A percentile compares a stretch with the other conserved stretches of the same genome.
Conservation (phyloP, 192 early-diverging fungal species). For the Kappamyces sp. region DNA sequence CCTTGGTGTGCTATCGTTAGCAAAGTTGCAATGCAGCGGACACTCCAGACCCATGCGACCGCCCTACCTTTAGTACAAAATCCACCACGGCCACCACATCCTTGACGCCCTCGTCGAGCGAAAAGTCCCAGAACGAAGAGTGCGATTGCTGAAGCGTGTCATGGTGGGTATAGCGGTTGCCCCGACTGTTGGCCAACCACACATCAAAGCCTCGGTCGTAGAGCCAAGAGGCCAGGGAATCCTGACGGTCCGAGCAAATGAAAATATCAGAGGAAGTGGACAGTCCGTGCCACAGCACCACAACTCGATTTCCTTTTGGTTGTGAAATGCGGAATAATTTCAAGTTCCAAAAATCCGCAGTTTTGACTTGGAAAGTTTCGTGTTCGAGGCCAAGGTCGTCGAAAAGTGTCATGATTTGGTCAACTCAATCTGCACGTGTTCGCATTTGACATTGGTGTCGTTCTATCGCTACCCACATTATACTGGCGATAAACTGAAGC, state of each 20-base stretch:
- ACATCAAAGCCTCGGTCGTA: slow-evolving; percentile 79
- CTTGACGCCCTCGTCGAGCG: slow-evolving; percentile 79
- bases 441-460: no score
- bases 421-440: no score
- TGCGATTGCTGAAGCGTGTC: slow-evolving; percentile 40
- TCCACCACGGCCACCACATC: slow-evolving; percentile 78
- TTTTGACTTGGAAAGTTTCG: no score
- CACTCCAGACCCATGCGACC: no score
- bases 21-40: no score
- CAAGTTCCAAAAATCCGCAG: no score
- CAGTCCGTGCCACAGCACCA: slow-evolving; percentile 86
- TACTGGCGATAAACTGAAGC: no score
- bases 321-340: no score
- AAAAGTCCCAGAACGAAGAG: slow-evolving; percentile 84
- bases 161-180: slow-evolving; percentile 79
- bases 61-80: slow-evolving; percentile 57
- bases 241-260: slow-evolving; percentile 53
- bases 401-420: no score
- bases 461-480: no score
- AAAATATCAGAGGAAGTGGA: slow-evolving; percentile 81
- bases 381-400: no score
- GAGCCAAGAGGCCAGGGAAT: slow-evolving; percentile 62
- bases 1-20: slow-evolving; percentile 42
- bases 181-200: slow-evolving; percentile 84
- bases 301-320: slow-evolving; percentile 13